phyloP scores from a whole-genome alignment of 164 flowering plant species.

The Vitis labrusca region DNA sequence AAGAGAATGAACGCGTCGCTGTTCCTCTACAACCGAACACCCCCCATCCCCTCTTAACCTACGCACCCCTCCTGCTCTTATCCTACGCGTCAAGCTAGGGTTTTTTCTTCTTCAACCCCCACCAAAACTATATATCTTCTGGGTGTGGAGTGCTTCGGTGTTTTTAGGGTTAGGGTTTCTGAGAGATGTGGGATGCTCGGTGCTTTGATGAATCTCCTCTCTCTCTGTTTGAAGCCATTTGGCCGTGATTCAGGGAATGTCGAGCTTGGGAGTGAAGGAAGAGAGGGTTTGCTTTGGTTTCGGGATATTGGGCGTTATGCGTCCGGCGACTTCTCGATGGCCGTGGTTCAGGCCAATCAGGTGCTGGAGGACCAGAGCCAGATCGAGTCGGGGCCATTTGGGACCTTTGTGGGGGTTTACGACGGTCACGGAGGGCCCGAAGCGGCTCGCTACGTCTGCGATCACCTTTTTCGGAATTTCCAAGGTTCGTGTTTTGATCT shows the following conservation, averaged over 20 bases:
- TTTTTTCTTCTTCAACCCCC: conserved; percentile 14
- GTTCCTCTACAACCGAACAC: conserved; percentile 39
- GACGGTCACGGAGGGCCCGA: conserved; percentile 83
- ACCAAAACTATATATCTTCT: conserved; percentile 13
- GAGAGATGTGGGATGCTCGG: conserved; percentile 81
- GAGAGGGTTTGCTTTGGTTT: conserved; percentile 58
- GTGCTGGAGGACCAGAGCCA: conserved; percentile 81
- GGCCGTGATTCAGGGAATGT: conserved; percentile 14
- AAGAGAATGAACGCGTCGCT: conserved; percentile 8
- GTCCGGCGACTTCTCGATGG: conserved; percentile 68
- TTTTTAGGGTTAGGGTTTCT: conserved; percentile 23
- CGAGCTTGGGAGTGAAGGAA: conserved; percentile 29
- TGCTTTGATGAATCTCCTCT: conserved; percentile 59
- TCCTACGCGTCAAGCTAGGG: not conserved
- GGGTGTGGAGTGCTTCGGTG: not conserved
- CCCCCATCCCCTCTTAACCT: conserved; percentile 5
- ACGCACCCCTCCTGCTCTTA: not conserved
- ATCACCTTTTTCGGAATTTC: conserved; percentile 56
- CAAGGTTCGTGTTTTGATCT: conserved; percentile 36
- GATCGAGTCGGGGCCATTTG: conserved; percentile 68
- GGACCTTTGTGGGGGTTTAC: conserved; percentile 75
- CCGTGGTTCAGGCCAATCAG: conserved; percentile 70
- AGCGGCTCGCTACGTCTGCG: conserved; percentile 62
- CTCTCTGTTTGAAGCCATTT: conserved; percentile 57
- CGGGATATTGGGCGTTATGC: conserved; percentile 46